These are phyloP conservation scores for Cinchona pubescens DNA, from an alignment of 257 asterid genomes.

Conservation along the genomic window DNA sequence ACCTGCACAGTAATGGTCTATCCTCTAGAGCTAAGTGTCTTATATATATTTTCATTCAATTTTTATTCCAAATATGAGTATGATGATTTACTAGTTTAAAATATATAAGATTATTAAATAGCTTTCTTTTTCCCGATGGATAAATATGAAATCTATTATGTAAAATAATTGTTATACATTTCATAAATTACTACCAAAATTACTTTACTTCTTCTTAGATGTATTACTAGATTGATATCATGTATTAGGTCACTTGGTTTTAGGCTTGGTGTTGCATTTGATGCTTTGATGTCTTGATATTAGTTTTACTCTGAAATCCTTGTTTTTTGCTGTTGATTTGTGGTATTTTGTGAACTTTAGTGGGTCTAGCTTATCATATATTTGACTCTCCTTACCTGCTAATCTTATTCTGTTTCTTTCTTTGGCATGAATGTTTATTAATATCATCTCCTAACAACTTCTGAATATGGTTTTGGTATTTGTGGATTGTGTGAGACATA, in stretches of 20 bases:
- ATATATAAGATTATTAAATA: background rate
- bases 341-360: background rate
- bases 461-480: background rate
- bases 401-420: background rate
- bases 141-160: background rate
- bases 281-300: background rate
- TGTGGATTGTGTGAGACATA: background rate
- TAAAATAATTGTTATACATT: background rate
- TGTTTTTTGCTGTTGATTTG: background rate
- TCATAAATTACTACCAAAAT: background rate
- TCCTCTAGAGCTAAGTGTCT: background rate
- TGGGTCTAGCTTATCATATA: background rate
- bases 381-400: background rate
- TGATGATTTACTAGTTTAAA: background rate
- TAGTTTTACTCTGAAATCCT: background rate
- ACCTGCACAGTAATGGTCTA: conserved; percentile 64
- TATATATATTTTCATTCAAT: background rate
- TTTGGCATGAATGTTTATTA: background rate
- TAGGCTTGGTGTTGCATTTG: background rate
- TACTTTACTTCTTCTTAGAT: background rate
- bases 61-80: background rate
- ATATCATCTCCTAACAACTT: background rate
- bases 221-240: background rate
- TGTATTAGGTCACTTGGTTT: background rate
- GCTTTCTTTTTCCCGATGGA: background rate